Conservation (phyloP, 2,329 filamentous ascomycete species). For the Xylariaceae sp. region DNA sequence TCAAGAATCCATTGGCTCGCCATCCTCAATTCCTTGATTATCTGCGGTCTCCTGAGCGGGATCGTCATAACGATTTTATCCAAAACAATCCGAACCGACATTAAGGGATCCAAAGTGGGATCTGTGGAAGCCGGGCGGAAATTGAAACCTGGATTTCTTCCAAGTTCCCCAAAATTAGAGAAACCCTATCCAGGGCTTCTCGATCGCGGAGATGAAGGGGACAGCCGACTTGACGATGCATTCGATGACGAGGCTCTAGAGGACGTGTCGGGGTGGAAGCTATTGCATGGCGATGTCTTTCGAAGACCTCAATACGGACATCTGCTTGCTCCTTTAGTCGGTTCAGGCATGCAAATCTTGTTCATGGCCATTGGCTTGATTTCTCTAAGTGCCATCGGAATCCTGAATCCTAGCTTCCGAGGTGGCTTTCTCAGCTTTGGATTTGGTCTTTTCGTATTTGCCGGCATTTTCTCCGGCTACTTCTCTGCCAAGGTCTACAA, state of each 20-base stretch:
- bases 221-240: conserved; percentile 51
- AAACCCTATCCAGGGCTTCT: conserved; percentile 54
- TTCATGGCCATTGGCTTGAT: conserved; percentile 75
- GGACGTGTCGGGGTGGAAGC: conserved; percentile 82
- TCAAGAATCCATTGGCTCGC: conserved; percentile 82
- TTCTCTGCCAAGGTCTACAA: conserved; percentile 80
- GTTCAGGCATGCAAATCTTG: conserved; percentile 80
- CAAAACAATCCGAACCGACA: conserved; percentile 72
- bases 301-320: conserved; percentile 65
- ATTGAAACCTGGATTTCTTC: conserved; percentile 42
- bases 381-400: conserved; percentile 66
- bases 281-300: conserved; percentile 85
- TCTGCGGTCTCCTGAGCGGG: conserved; percentile 72
- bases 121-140: conserved; percentile 65
- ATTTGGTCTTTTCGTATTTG: conserved; percentile 76
- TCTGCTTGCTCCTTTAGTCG: conserved; percentile 73
- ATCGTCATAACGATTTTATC: conserved; percentile 78
- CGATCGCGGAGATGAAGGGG: conserved; percentile 53
- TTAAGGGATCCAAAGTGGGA: conserved; percentile 67
- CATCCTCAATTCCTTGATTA: conserved; percentile 81
- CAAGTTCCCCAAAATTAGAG: conserved; percentile 45
- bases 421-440: conserved; percentile 84
- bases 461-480: conserved; percentile 80
- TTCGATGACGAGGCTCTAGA: conserved; percentile 71
- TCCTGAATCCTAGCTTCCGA: conserved; percentile 84